phyloP scores from a whole-genome alignment of 1,139 yeast genomes.

The Suhomyces chickasaworum region DNA sequence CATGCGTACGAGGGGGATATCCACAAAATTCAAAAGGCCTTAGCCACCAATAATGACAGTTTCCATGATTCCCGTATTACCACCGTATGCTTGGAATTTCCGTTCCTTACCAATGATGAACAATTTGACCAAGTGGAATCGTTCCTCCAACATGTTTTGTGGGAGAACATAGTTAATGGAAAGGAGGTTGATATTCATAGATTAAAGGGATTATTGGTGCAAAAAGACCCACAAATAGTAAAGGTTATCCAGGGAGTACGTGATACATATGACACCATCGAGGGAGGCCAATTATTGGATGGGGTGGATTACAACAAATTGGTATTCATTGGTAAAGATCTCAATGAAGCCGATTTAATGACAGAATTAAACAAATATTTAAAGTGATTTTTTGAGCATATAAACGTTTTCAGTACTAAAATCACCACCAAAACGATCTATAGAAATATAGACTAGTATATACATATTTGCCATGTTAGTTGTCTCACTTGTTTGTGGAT shows the following conservation, averaged over 20 bases:
- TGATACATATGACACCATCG: slow-evolving; percentile 81
- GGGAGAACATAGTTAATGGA: slow-evolving; percentile 59
- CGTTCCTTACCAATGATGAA: slow-evolving; percentile 34
- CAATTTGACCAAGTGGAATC: slow-evolving; percentile 51
- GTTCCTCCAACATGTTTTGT: slow-evolving; percentile 64
- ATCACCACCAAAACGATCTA: no score
- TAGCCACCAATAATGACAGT: slow-evolving; percentile 20
- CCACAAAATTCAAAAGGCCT: slow-evolving; percentile 29
- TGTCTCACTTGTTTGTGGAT: no score
- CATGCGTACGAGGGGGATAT: slow-evolving; percentile 70
- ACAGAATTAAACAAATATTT: slow-evolving; percentile 27
- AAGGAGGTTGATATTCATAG: slow-evolving; percentile 70
- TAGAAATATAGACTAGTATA: no score
- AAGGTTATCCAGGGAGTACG: slow-evolving; percentile 91
- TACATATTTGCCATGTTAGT: no score
- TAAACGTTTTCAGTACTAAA: no score
- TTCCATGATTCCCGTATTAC: slow-evolving; percentile 58
- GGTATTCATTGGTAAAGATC: slow-evolving; percentile 80
- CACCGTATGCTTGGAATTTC: slow-evolving; percentile 61
- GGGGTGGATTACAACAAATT: slow-evolving; percentile 52
- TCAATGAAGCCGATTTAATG: slow-evolving; percentile 36
- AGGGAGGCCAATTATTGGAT: slow-evolving; percentile 45
- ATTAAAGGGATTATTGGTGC: slow-evolving; percentile 71
- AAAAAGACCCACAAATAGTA: slow-evolving; percentile 20
- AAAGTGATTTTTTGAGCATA: background rate